A percentile compares a stretch with the other conserved stretches of the same genome.
These are phyloP conservation scores for Claviceps sorghi DNA, from an alignment of 2,329 filamentous ascomycete species.

Conservation along the genomic window DNA sequence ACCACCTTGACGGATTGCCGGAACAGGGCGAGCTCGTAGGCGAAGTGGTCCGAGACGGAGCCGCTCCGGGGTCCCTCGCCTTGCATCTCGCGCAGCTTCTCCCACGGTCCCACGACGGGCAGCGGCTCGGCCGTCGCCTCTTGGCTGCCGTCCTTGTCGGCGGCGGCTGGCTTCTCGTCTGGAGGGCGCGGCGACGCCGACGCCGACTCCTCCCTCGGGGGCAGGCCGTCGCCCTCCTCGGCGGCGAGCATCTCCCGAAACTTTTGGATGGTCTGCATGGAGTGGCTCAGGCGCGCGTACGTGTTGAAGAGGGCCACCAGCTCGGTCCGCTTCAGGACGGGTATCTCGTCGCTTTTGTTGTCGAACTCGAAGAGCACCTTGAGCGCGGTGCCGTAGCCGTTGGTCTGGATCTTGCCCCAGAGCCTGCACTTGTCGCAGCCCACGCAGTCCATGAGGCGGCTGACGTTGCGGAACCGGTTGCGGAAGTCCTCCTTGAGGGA, in stretches of 20 bases:
- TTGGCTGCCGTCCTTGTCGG: slow-evolving; percentile 14
- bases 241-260: slow-evolving; percentile 46
- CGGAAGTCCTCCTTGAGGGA: slow-evolving; percentile 93
- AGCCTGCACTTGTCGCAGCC: slow-evolving; percentile 97
- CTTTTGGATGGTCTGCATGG: slow-evolving; percentile 56
- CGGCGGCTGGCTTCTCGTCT: slow-evolving; percentile 28
- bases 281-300: slow-evolving; percentile 71
- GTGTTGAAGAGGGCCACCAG: slow-evolving; percentile 92
- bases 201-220: neutral
- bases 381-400: slow-evolving; percentile 83
- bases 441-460: slow-evolving; percentile 94
- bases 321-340: slow-evolving; percentile 72
- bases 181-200: slow-evolving; percentile 5
- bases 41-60: slow-evolving; percentile 40
- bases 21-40: slow-evolving; percentile 49
- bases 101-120: neutral
- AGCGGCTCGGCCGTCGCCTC: neutral
- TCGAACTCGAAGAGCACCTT: slow-evolving; percentile 96
- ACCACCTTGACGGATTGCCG: slow-evolving; percentile 51
- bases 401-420: slow-evolving; percentile 94
- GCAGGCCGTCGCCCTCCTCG: slow-evolving; percentile 25
- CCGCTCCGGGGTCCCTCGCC: slow-evolving; percentile 14
- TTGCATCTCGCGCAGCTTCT: slow-evolving; percentile 11
- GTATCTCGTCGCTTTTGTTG: slow-evolving; percentile 46
- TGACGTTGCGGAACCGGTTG: slow-evolving; percentile 93